These are phyloP conservation scores for Malus hybrid DNA, from an alignment of 331 rosid genomes.

Conservation along the genomic window DNA sequence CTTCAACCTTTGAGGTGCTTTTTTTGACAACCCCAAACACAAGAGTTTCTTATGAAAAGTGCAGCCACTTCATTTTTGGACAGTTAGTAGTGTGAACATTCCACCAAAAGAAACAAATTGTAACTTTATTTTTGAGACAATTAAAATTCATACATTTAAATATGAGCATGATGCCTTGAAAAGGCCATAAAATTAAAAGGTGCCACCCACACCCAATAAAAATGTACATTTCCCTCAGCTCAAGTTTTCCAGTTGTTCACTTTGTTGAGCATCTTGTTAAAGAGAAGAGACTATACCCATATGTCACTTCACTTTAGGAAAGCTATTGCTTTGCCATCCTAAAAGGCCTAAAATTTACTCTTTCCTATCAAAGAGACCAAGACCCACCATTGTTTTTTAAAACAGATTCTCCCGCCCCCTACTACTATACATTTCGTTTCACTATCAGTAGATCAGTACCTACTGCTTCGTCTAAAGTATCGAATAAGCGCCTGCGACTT, in stretches of 20 bases:
- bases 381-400: conserved; percentile 6
- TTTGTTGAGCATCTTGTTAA: conserved; percentile 15
- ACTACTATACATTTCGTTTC: neutral
- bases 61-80: neutral
- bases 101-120: conserved; percentile 7
- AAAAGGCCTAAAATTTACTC: conserved; percentile 16
- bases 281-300: conserved; percentile 1
- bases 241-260: conserved; percentile 23
- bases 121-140: neutral
- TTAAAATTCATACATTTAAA: neutral
- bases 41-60: neutral
- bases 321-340: conserved; percentile 1
- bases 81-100: conserved; percentile 7
- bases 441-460: neutral
- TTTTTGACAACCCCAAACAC: neutral
- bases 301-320: conserved; percentile 8
- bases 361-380: neutral
- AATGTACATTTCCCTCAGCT: conserved; percentile 16
- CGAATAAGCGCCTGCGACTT: conserved; percentile 2
- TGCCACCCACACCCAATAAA: conserved; percentile 4
- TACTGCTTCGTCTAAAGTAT: conserved; percentile 5
- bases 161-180: neutral
- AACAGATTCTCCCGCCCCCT: conserved; percentile 27
- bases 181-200: conserved; percentile 4
- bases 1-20: neutral